Conservation (phyloP, 2,329 filamentous ascomycete species). For the Sarocladium brachiariae region DNA sequence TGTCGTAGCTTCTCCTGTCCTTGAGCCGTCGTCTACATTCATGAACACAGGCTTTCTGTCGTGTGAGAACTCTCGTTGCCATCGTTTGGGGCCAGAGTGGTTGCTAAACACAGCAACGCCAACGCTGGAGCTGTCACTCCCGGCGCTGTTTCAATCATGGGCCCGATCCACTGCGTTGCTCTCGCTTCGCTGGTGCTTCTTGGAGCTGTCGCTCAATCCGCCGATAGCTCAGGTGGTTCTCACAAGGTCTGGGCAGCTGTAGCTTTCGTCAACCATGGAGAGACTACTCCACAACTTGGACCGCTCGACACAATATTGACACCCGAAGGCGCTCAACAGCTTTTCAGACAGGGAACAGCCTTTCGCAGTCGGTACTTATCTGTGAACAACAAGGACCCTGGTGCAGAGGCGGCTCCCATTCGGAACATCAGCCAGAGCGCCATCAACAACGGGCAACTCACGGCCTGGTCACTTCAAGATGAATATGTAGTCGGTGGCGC, state of each 20-base stretch:
- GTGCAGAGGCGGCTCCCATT: slow-evolving; percentile 26
- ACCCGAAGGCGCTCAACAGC: slow-evolving; percentile 46
- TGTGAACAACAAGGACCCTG: slow-evolving; percentile 10
- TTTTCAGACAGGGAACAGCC: slow-evolving; percentile 39
- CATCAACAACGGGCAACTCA: slow-evolving; percentile 43
- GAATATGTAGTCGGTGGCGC: slow-evolving; percentile 58
- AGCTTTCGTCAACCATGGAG: slow-evolving; percentile 44
- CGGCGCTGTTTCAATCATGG: background rate
- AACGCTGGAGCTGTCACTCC: background rate
- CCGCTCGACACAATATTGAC: slow-evolving; percentile 33
- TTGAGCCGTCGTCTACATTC: background rate
- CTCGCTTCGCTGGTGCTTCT: slow-evolving; percentile 16
- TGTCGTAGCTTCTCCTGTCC: background rate
- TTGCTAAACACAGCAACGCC: too few relatives aligned
- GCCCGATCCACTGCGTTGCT: slow-evolving; percentile 9
- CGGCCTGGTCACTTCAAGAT: slow-evolving; percentile 33
- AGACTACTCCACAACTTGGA: slow-evolving; percentile 38
- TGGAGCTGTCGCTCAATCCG: slow-evolving; percentile 23
- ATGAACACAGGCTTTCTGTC: background rate
- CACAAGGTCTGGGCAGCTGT: slow-evolving; percentile 39
- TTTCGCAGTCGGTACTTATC: slow-evolving; percentile 44
- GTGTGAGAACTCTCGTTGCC: too few relatives aligned
- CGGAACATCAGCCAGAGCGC: slow-evolving; percentile 32
- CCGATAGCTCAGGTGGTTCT: slow-evolving; percentile 15
- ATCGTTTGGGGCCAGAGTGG: too few relatives aligned